Evolutionary conservation across 495 filamentous ascomycete genomes (phyloP).

Genomic region (Thermochaetoides thermophila): DNA sequence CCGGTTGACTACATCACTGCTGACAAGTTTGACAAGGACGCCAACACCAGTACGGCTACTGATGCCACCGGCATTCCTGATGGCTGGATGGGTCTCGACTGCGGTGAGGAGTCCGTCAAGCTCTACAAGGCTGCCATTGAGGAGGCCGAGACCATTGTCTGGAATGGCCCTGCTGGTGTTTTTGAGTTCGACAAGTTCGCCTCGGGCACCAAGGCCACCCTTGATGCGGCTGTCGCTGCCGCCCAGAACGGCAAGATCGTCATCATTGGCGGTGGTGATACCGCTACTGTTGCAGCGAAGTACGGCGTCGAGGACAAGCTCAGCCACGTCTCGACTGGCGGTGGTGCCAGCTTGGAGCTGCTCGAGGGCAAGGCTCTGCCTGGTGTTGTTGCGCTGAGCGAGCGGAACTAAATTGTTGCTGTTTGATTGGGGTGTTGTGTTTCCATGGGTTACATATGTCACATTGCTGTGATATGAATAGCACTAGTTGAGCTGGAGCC

Average conservation of each 20-base stretch:
- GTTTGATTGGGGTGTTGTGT: too few relatives aligned
- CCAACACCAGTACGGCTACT: constrained; percentile 64
- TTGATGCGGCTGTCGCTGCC: constrained; percentile 72
- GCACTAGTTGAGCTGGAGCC: too few relatives aligned
- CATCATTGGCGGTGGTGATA: constrained; percentile 97
- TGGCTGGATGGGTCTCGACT: constrained; percentile 95
- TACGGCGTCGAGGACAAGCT: constrained; percentile 91
- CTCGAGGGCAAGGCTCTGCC: constrained; percentile 96
- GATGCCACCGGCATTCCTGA: constrained; percentile 86
- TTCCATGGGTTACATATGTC: too few relatives aligned
- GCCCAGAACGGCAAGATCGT: constrained; percentile 74
- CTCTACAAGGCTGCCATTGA: constrained; percentile 73
- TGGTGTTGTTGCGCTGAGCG: constrained; percentile 80
- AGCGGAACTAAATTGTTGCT: constrained; percentile 32
- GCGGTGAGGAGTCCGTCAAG: constrained; percentile 73
- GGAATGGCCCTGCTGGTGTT: constrained; percentile 95
- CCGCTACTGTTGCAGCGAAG: constrained; percentile 94
- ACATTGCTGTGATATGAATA: too few relatives aligned
- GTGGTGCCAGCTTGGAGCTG: constrained; percentile 88
- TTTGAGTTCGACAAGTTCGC: constrained; percentile 96
- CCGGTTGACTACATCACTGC: constrained; percentile 92
- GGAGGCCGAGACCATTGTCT: constrained; percentile 90
- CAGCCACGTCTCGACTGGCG: constrained; percentile 94
- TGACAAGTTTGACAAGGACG: constrained; percentile 84
- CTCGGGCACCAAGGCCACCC: constrained; percentile 73